Base-by-base conservation (phyloP, 768 basidiomycete species). In the Suillus plorans region DNA sequence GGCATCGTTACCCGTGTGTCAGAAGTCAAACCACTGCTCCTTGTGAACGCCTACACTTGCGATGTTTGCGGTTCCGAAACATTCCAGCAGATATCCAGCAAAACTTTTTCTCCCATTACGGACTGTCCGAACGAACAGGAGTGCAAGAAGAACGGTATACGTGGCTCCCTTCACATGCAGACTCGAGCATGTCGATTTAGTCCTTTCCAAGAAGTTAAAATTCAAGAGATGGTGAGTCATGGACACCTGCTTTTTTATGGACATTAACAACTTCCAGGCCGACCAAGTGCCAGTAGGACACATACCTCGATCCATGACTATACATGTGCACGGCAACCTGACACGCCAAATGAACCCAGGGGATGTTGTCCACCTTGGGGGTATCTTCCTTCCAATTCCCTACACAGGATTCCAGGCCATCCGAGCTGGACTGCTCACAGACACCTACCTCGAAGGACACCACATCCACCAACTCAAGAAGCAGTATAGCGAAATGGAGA, bases 211-310 rank as follows among this genome's bases (percentile, higher is more conserved):
- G 97, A 99, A 77, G 87, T 97, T 66, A 97, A 97, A 78, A 96
- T 99, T 63, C 97, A 99, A 76, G 97, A 99, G 77, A 97, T 99
- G 96, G 95, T 92, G 64, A 67, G 82, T 50, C 3, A 14, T 45
- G 10, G 20, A 14, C 22, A 22, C 62, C 59, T 44, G 59, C 45
- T 41, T 0, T 50, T 6, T 6, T 56, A 20, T 31, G n/a, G 12
- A 18, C 18, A 58, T 66, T 72, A 42, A 72, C 60, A 50, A 39
- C 4, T 59, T 47, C 64, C 70, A 95, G 95, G 92, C 97, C 31
- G 97, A 99, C 72, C 97, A 99, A 89, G 97, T 99, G 1, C 97
- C 97, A 28, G 97, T 99, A 56, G 97, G 97, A 5, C 97, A 99
- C 75, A 99, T 99, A 64, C 97, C 97, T 28, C 90, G 97, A 45